These are phyloP conservation scores for Pisolithus microcarpus DNA, from an alignment of 768 basidiomycete species.

Conservation along the genomic window DNA sequence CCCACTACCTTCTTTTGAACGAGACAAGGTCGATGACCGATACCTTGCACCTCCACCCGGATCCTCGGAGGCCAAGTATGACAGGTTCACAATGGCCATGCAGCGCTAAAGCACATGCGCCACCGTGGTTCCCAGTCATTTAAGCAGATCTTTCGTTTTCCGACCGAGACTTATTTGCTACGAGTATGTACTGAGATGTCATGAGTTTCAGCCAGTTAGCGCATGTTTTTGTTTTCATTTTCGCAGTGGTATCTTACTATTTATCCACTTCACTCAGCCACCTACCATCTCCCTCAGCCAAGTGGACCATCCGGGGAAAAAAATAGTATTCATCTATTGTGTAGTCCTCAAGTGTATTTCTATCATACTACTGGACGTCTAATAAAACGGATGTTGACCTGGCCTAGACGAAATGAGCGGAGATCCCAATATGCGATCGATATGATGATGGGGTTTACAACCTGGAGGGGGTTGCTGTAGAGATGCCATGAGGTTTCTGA, in stretches of 20 bases:
- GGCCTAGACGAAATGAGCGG: background rate
- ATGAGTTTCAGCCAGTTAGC: background rate
- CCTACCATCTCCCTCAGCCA: background rate
- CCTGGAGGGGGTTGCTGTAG: too few relatives aligned
- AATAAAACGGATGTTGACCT: constrained; percentile 11
- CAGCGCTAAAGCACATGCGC: constrained; percentile 10
- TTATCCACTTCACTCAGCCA: constrained; percentile 17
- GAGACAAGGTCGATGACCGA: constrained; percentile 48
- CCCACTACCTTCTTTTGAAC: constrained; percentile 43
- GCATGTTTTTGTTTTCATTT: constrained; percentile 2
- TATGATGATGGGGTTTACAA: too few relatives aligned
- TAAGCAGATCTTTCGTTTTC: background rate
- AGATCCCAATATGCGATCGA: constrained; percentile 1
- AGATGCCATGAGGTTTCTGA: background rate
- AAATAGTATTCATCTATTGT: constrained; percentile 8
- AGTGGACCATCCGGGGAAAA: constrained; percentile 2
- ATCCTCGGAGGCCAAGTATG: constrained; percentile 27
- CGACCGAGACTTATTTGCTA: background rate
- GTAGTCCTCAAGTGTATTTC: constrained; percentile 18
- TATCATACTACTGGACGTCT: constrained; percentile 14
- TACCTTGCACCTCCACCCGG: constrained; percentile 41
- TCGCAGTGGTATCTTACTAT: constrained; percentile 3
- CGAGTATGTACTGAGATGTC: background rate
- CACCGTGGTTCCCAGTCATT: background rate
- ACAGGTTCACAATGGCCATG: constrained; percentile 18